These are phyloP conservation scores for Alternaria sp. DNA, from an alignment of 2,329 filamentous ascomycete genomes.

Conservation along the genomic window DNA sequence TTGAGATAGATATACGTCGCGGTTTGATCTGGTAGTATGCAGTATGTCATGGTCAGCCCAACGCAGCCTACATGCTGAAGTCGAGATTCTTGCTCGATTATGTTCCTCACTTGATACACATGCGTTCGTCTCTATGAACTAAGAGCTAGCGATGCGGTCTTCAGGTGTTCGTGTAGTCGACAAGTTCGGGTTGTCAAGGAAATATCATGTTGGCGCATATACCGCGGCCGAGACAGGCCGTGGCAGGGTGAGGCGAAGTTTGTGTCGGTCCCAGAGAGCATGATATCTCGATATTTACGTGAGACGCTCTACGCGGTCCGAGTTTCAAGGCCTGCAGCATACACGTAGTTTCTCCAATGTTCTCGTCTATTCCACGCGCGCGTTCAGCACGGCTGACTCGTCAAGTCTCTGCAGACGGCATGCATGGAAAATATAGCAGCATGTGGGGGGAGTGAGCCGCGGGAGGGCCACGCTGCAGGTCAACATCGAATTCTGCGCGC, in stretches of 20 bases:
- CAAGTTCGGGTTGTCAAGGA: background rate
- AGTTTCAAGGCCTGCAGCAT: background rate
- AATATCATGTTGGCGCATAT: background rate
- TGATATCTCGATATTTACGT: background rate
- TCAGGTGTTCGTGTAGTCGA: background rate
- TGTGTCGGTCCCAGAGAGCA: background rate
- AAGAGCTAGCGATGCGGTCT: background rate
- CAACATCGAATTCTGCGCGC: slow-evolving; percentile 14
- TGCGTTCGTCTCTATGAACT: background rate
- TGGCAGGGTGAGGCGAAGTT: background rate
- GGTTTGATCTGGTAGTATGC: background rate
- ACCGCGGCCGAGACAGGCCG: background rate
- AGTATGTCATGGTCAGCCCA: background rate
- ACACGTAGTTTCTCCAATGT: background rate
- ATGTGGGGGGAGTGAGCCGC: slow-evolving; percentile 1
- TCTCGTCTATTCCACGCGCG: background rate
- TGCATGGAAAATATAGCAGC: background rate
- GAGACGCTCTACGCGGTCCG: background rate
- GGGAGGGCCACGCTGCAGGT: background rate
- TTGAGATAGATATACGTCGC: background rate
- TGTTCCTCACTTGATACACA: background rate
- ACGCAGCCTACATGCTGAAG: background rate
- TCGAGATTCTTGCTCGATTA: background rate
- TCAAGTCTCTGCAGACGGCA: background rate
- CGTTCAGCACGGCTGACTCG: background rate